Conservation (phyloP, 805 yeast species). For the Saturnispora diversa region DNA sequence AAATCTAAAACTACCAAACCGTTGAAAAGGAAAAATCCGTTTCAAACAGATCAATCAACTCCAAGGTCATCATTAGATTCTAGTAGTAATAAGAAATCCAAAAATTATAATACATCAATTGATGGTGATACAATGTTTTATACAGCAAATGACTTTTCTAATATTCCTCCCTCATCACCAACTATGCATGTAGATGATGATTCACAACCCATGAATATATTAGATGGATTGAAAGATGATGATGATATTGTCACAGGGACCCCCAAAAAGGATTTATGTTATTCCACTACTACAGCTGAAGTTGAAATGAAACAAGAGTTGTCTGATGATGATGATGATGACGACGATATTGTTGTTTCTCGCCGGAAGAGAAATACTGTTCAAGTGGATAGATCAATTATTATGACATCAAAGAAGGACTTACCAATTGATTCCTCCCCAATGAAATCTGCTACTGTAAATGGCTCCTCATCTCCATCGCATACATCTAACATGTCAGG, state of each 20-base stretch:
- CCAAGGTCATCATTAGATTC: neutral
- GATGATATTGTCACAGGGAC: constrained; percentile 7
- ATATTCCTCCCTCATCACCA: constrained; percentile 29
- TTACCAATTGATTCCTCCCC: constrained; percentile 24
- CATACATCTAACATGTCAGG: constrained; percentile 22
- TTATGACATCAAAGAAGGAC: constrained; percentile 30
- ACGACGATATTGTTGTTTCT: constrained; percentile 52
- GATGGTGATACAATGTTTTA: constrained; percentile 17
- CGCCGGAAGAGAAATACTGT: constrained; percentile 42
- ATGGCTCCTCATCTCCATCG: constrained; percentile 23
- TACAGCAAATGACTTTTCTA: constrained; percentile 20
- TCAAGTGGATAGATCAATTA: constrained; percentile 35
- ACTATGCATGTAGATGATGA: constrained; percentile 12
- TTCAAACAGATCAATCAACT: constrained; percentile 17
- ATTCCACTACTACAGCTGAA: constrained; percentile 3
- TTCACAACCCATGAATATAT: constrained; percentile 6
- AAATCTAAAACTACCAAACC: constrained; percentile 21
- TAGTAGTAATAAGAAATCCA: neutral
- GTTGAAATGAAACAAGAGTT: constrained; percentile 13
- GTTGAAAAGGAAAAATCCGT: constrained; percentile 23
- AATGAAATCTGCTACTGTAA: constrained; percentile 10
- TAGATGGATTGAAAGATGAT: constrained; percentile 12
- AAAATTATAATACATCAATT: constrained; percentile 10
- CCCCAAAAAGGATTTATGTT: neutral
- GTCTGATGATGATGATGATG: constrained; percentile 34